Percentiles rank a stretch among this genome's conserved stretches.
Evolutionary conservation across 805 yeast species (phyloP).

Genomic region (Candida corydali): DNA sequence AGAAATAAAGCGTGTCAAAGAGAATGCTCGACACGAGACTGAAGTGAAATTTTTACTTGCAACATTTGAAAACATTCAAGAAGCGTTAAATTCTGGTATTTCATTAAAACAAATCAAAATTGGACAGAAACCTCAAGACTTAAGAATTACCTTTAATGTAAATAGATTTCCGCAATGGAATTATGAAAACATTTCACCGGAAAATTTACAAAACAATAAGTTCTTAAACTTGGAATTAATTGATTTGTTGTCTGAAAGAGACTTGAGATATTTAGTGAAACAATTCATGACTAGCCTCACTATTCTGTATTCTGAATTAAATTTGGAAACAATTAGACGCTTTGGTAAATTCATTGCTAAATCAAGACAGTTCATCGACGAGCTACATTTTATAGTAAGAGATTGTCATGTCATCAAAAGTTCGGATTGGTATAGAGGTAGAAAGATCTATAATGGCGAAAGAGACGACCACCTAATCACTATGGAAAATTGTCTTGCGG

Average conservation of each 20-base stretch:
- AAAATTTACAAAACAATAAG: not conserved
- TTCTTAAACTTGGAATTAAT: not conserved
- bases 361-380: constrained; percentile 27
- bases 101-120: too few relatives aligned
- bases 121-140: too few relatives aligned
- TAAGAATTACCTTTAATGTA: too few relatives aligned
- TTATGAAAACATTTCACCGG: not conserved
- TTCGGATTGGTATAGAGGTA: constrained; percentile 6
- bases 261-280: constrained; percentile 29
- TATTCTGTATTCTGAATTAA: constrained; percentile 18
- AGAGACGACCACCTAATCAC: constrained; percentile 10
- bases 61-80: too few relatives aligned
- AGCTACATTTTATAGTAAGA: constrained; percentile 27
- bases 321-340: constrained; percentile 20
- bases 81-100: too few relatives aligned
- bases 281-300: constrained; percentile 31
- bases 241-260: constrained; percentile 24
- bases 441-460: constrained; percentile 11
- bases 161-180: constrained; percentile 1
- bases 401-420: not conserved
- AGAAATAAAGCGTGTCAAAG: too few relatives aligned
- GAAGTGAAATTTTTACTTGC: too few relatives aligned
- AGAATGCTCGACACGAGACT: too few relatives aligned
- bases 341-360: constrained; percentile 24
- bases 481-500: constrained; percentile 22